Evolutionary conservation across 1,284 basidiomycete species (phyloP).

Genomic region (Athelia psychrophila): DNA sequence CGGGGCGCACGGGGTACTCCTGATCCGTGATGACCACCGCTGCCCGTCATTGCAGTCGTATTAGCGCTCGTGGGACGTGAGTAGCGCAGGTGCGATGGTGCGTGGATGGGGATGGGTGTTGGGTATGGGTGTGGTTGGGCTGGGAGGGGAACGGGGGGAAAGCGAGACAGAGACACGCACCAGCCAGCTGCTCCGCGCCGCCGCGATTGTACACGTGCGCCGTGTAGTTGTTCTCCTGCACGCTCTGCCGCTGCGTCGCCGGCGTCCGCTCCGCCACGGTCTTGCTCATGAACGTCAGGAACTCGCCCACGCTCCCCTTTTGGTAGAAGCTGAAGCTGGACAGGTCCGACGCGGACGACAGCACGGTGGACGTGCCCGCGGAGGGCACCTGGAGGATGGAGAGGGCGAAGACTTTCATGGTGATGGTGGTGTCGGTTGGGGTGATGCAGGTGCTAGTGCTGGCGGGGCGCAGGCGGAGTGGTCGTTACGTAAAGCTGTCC

Average conservation of each 20-base stretch:
- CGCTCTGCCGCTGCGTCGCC: conserved; percentile 86
- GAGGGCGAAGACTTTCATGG: conserved; percentile 74
- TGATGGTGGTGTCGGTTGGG: too few species aligned
- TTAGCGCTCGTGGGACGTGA: too few species aligned
- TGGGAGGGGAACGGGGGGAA: background rate
- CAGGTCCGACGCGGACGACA: conserved; percentile 81
- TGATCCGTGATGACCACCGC: conserved; percentile 93
- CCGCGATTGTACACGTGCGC: conserved; percentile 91
- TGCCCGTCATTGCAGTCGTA: too few species aligned
- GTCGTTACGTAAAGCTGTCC: too few species aligned
- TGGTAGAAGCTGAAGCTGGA: conserved; percentile 96
- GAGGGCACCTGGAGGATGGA: conserved; percentile 59
- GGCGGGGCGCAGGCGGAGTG: too few species aligned
- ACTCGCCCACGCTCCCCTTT: conserved; percentile 80
- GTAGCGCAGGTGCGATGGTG: too few species aligned
- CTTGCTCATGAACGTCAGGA: conserved; percentile 89
- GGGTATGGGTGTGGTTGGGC: conserved; percentile 4
- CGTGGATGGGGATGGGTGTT: too few species aligned
- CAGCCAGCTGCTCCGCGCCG: conserved; percentile 76
- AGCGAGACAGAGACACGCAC: conserved; percentile 40
- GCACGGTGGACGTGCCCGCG: conserved; percentile 55
- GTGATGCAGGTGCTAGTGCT: too few species aligned
- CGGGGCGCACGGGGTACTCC: conserved; percentile 96
- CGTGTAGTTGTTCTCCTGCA: conserved; percentile 93
- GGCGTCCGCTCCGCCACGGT: conserved; percentile 92